Conservation (phyloP, 768 basidiomycete species). For the Podaxis sp. region DNA sequence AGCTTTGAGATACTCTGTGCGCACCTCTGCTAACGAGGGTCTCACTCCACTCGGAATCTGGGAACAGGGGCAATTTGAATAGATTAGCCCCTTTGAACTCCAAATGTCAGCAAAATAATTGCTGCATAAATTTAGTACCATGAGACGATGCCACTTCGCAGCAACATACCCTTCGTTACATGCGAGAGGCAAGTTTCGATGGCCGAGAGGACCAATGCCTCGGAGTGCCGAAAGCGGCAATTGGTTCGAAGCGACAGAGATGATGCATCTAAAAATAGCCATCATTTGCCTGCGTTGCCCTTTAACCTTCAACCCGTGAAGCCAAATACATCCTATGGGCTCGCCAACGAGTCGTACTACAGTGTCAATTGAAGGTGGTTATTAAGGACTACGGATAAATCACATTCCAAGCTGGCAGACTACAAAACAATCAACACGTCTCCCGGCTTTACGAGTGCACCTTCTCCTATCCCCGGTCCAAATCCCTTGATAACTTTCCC, state of each 20-base stretch:
- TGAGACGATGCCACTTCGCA: neutral
- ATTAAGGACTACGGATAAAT: neutral
- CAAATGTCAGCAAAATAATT: neutral
- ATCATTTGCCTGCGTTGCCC: neutral
- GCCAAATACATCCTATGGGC: neutral
- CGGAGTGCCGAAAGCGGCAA: neutral
- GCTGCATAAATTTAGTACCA: slow-evolving; percentile 4
- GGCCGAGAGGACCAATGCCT: neutral
- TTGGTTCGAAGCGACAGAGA: neutral
- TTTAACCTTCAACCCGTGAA: neutral
- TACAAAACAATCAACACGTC: slow-evolving; percentile 36
- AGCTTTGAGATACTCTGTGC: neutral
- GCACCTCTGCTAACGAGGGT: neutral
- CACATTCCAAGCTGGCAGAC: neutral
- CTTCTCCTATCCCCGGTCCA: slow-evolving; percentile 37
- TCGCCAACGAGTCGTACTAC: neutral
- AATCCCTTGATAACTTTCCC: slow-evolving; percentile 37
- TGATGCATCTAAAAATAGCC: neutral
- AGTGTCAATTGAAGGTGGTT: neutral
- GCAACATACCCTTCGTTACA: neutral
- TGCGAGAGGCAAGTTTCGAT: neutral
- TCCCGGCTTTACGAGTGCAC: slow-evolving; percentile 41
- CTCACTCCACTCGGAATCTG: neutral
- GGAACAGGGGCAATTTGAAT: neutral
- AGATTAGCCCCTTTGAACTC: neutral